A percentile compares a stretch with the other conserved stretches of the same genome.
Evolutionary conservation across 768 basidiomycete species (phyloP).

Genomic region (Suillus weaverae): DNA sequence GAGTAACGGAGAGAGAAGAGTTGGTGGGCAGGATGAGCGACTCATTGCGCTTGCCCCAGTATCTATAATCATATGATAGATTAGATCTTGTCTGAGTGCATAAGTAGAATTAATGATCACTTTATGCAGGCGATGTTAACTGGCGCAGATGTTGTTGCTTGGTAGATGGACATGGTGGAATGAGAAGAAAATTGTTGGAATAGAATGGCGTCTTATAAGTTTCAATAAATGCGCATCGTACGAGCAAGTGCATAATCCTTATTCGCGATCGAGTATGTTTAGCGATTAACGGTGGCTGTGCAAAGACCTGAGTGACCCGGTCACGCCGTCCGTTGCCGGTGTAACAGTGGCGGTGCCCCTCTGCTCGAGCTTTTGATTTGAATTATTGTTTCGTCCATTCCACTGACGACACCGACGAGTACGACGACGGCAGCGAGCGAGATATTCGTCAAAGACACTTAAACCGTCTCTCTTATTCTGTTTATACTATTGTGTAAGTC

Average conservation of each 20-base stretch:
- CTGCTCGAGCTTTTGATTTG: slow-evolving; percentile 13
- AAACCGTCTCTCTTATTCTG: slow-evolving; percentile 17
- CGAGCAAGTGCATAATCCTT: slow-evolving; percentile 6
- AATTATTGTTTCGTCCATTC: background rate
- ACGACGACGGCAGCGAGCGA: slow-evolving; percentile 15
- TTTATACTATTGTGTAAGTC: slow-evolving; percentile 1
- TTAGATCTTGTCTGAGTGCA: slow-evolving; percentile 6
- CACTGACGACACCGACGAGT: slow-evolving; percentile 17
- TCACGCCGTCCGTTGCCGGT: slow-evolving; percentile 6
- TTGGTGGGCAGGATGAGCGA: slow-evolving; percentile 95
- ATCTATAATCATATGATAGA: slow-evolving; percentile 47
- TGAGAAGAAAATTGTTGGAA: slow-evolving; percentile 2
- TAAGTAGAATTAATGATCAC: slow-evolving; percentile 41
- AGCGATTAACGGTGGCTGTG: slow-evolving; percentile 23
- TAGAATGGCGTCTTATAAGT: slow-evolving; percentile 10
- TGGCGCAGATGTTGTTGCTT: slow-evolving; percentile 89
- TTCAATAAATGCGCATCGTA: slow-evolving; percentile 12
- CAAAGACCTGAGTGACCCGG: slow-evolving; percentile 1
- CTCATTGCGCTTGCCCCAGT: slow-evolving; percentile 99
- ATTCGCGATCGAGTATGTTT: slow-evolving; percentile 7
- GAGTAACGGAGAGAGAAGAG: slow-evolving; percentile 96
- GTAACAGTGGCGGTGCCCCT: background rate
- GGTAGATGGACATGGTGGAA: slow-evolving; percentile 57
- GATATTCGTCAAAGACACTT: slow-evolving; percentile 16
- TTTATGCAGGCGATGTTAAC: slow-evolving; percentile 99